A percentile compares a stretch with the other conserved stretches of the same genome.
These are phyloP conservation scores for Ceratocystis diversiconidia DNA, from an alignment of 2,329 filamentous ascomycete species.

Conservation along the genomic window DNA sequence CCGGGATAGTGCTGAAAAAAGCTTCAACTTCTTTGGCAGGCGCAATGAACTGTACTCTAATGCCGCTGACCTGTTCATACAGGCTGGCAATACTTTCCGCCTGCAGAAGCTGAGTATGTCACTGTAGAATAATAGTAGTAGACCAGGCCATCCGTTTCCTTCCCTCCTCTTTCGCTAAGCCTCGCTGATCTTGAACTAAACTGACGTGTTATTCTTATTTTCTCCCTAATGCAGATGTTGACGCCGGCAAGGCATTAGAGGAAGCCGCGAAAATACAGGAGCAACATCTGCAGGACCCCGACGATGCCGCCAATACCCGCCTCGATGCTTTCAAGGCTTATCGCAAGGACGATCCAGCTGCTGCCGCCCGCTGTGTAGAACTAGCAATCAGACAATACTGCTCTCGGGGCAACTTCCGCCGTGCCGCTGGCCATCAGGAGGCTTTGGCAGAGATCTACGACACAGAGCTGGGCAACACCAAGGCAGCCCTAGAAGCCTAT, in stretches of 20 bases:
- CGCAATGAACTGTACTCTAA: conserved; percentile 78
- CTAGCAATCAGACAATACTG: conserved; percentile 76
- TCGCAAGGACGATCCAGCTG: conserved; percentile 66
- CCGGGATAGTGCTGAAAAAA: conserved; percentile 55
- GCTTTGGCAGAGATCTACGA: conserved; percentile 78
- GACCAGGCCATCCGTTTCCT: conserved; percentile 2
- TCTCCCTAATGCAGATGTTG: conserved; percentile 44
- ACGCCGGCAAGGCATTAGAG: conserved; percentile 78
- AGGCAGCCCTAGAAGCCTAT: conserved; percentile 68
- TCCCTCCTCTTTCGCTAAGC: not conserved
- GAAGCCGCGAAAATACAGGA: conserved; percentile 69
- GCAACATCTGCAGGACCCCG: conserved; percentile 72
- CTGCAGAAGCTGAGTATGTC: conserved; percentile 69
- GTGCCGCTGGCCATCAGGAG: conserved; percentile 83
- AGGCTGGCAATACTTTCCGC: conserved; percentile 84
- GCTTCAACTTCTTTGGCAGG: conserved; percentile 83
- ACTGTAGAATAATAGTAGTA: not conserved
- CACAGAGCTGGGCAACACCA: conserved; percentile 61
- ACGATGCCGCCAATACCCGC: conserved; percentile 79
- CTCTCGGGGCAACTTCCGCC: conserved; percentile 74
- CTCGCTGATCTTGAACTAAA: not conserved
- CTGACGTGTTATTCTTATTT: not conserved
- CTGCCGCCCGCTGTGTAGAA: conserved; percentile 68
- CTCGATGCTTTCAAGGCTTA: conserved; percentile 94
- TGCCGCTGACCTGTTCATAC: conserved; percentile 73